phyloP scores from a whole-genome alignment of 2,329 filamentous ascomycete genomes.

The Camptophora hylomeconis region DNA sequence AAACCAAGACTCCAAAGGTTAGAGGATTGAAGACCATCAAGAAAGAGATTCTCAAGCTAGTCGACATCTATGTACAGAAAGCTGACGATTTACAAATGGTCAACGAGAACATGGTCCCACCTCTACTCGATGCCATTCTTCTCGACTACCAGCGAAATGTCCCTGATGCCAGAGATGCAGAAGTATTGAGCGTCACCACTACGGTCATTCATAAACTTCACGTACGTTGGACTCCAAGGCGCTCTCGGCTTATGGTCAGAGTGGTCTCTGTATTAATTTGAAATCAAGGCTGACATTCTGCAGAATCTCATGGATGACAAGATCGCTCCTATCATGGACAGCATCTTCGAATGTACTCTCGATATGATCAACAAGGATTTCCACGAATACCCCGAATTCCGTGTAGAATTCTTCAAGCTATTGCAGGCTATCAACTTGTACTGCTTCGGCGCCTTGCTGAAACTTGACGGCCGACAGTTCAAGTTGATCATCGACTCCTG shows the following conservation, averaged over 20 bases:
- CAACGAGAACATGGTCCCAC: conserved; percentile 87
- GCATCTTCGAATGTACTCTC: conserved; percentile 93
- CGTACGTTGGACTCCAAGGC: conserved; percentile 53
- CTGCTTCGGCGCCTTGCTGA: conserved; percentile 88
- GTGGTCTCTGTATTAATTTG: conserved; percentile 17
- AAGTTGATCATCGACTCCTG: conserved; percentile 99
- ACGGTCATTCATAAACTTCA: conserved; percentile 93
- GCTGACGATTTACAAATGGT: conserved; percentile 92
- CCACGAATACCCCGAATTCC: conserved; percentile 95
- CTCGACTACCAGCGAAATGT: conserved; percentile 97
- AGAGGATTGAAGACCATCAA: conserved; percentile 94
- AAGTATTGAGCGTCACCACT: conserved; percentile 95
- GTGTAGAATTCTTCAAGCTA: conserved; percentile 98
- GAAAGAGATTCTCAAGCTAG: conserved; percentile 96
- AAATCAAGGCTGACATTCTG: conserved; percentile 21
- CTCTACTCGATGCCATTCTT: conserved; percentile 82
- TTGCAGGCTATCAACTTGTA: conserved; percentile 91
- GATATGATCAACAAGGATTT: conserved; percentile 99
- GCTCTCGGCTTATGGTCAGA: conserved; percentile 38
- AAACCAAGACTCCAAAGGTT: conserved; percentile 94
- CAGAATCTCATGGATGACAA: conserved; percentile 95
- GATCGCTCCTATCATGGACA: conserved; percentile 94
- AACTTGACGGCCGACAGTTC: conserved; percentile 91
- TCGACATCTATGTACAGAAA: conserved; percentile 96
- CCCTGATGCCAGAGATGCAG: conserved; percentile 84